These are phyloP conservation scores for Phlyctochytrium arcticum DNA, from an alignment of 192 early-diverging fungal species.

Conservation along the genomic window DNA sequence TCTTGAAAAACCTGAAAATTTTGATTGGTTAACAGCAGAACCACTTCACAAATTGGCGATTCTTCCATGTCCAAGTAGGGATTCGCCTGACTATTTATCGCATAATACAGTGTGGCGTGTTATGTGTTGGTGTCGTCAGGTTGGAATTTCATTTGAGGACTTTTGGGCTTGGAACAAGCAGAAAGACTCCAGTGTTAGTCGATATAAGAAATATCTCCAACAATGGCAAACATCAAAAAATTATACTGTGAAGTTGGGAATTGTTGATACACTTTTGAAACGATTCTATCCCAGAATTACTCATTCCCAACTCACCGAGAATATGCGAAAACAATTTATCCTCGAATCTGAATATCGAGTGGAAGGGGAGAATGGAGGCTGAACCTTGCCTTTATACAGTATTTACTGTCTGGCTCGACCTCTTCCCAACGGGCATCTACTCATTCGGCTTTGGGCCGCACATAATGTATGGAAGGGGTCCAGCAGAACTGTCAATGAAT, in stretches of 20 bases:
- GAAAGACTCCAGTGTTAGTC: background rate
- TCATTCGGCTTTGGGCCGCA: no score
- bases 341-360: no score
- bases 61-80: background rate
- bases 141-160: slow-evolving; percentile 2
- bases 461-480: no score
- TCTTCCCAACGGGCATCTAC: no score
- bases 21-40: background rate
- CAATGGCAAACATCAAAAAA: background rate
- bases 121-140: background rate
- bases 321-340: no score
- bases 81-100: background rate
- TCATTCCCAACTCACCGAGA: no score
- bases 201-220: slow-evolving; percentile 1
- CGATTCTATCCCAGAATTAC: slow-evolving; percentile 7
- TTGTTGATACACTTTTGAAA: background rate
- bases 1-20: background rate
- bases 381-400: no score
- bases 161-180: slow-evolving; percentile 2
- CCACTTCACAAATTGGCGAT: slow-evolving; percentile 1
- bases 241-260: background rate
- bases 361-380: no score
- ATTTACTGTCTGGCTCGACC: no score
- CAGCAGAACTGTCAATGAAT: no score
- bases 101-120: background rate